These are phyloP conservation scores for Diphasiastrum complanatum DNA, from an alignment of 83 land plant genomes.

Conservation along the genomic window DNA sequence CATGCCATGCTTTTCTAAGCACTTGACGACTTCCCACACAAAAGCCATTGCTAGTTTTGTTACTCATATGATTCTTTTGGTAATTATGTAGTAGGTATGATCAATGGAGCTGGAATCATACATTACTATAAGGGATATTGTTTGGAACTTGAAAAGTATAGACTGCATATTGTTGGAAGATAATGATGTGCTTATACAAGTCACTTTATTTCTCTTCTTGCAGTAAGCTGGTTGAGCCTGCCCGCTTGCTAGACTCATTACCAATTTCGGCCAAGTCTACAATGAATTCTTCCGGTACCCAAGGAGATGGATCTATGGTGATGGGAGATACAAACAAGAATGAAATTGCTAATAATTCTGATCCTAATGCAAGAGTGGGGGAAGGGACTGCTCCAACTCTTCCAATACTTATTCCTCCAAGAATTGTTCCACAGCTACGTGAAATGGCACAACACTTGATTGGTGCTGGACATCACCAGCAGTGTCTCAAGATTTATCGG, in stretches of 20 bases:
- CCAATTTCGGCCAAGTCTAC: constrained; percentile 50
- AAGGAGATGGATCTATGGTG: constrained; percentile 20
- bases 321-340: constrained; percentile 4
- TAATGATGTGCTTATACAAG: background rate
- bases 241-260: constrained; percentile 61
- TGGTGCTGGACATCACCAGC: constrained; percentile 57
- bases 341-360: constrained; percentile 17
- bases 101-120: no score
- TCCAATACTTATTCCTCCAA: constrained; percentile 65
- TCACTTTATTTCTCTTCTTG: constrained; percentile 14
- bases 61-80: no score
- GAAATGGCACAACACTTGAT: constrained; percentile 68
- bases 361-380: constrained; percentile 30
- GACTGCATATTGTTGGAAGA: background rate
- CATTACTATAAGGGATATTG: no score
- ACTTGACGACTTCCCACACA: no score
- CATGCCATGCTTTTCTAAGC: no score
- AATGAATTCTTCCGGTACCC: constrained; percentile 30
- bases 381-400: constrained; percentile 34
- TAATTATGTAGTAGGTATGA: no score
- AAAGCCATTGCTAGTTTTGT: no score
- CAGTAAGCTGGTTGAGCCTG: constrained; percentile 93
- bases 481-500: constrained; percentile 73
- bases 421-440: constrained; percentile 65
- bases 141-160: no score